These are phyloP conservation scores for Exophiala sp. DNA, from an alignment of 2,329 filamentous ascomycete genomes.

Conservation along the genomic window DNA sequence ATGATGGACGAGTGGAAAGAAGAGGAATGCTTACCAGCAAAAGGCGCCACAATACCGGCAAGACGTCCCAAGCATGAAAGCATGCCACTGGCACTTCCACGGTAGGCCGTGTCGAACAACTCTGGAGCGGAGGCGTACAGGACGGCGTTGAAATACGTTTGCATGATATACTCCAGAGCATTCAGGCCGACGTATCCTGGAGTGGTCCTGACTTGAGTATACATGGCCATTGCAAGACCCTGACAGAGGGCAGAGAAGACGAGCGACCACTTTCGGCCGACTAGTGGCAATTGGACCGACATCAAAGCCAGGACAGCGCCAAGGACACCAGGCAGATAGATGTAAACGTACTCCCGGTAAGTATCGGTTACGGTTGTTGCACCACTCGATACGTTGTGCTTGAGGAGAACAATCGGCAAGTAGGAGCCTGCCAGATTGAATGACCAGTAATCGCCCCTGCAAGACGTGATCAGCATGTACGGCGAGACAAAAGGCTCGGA, in stretches of 20 bases:
- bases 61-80: constrained; percentile 18
- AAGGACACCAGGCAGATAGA: constrained; percentile 35
- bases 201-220: constrained; percentile 44
- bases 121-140: constrained; percentile 53
- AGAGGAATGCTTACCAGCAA: constrained; percentile 12
- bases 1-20: background rate
- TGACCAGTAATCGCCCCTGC: constrained; percentile 37
- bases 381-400: constrained; percentile 30
- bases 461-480: constrained; percentile 20
- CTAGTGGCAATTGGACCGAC: constrained; percentile 41
- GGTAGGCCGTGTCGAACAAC: constrained; percentile 36
- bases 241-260: constrained; percentile 42
- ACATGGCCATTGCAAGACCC: constrained; percentile 36
- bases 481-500: constrained; percentile 23
- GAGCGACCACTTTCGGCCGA: constrained; percentile 39
- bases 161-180: constrained; percentile 53
- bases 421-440: constrained; percentile 38
- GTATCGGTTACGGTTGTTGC: constrained; percentile 28
- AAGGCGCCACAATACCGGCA: constrained; percentile 21
- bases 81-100: constrained; percentile 20
- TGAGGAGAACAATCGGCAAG: constrained; percentile 34
- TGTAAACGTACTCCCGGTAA: constrained; percentile 37
- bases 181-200: constrained; percentile 50
- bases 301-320: constrained; percentile 39
- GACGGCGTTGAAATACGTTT: constrained; percentile 48